These are phyloP conservation scores for Tricholomella constricta DNA, from an alignment of 768 basidiomycete genomes.

Conservation along the genomic window DNA sequence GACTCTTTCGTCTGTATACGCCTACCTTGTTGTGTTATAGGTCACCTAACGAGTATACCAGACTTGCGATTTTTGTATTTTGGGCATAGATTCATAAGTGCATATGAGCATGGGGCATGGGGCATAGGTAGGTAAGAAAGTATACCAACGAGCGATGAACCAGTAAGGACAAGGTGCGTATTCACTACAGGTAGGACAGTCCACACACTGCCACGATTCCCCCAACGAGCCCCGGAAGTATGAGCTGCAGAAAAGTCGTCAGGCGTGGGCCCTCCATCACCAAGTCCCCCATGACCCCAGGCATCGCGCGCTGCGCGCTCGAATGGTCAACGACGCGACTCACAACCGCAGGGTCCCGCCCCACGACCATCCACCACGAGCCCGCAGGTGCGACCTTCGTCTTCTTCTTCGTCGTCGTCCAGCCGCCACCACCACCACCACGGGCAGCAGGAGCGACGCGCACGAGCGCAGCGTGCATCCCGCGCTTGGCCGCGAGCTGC, in stretches of 20 bases:
- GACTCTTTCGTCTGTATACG: not conserved
- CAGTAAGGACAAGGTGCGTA: not conserved
- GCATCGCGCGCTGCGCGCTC: constrained; percentile 19
- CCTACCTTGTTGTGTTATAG: not conserved
- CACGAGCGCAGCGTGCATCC: constrained; percentile 29
- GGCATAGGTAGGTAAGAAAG: not conserved
- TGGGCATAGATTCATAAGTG: not conserved
- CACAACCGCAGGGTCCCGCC: constrained; percentile 28
- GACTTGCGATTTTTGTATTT: not conserved
- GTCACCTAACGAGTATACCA: constrained; percentile 3
- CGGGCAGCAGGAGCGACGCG: constrained; percentile 9
- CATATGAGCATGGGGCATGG: constrained; percentile 3
- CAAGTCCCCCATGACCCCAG: constrained; percentile 17
- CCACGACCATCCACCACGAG: constrained; percentile 37
- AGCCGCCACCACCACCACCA: too few relatives aligned
- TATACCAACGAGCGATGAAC: not conserved
- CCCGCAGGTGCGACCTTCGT: constrained; percentile 18
- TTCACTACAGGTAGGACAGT: constrained; percentile 13
- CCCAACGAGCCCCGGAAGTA: constrained; percentile 17
- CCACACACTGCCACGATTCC: constrained; percentile 16
- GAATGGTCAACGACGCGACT: constrained; percentile 25
- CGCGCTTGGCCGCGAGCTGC: constrained; percentile 25
- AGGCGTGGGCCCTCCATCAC: constrained; percentile 13
- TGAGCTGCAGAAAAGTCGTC: constrained; percentile 17
- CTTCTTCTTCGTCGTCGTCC: not conserved